Conservation (phyloP, 306 rosid species). For the Fagus crenata region DNA sequence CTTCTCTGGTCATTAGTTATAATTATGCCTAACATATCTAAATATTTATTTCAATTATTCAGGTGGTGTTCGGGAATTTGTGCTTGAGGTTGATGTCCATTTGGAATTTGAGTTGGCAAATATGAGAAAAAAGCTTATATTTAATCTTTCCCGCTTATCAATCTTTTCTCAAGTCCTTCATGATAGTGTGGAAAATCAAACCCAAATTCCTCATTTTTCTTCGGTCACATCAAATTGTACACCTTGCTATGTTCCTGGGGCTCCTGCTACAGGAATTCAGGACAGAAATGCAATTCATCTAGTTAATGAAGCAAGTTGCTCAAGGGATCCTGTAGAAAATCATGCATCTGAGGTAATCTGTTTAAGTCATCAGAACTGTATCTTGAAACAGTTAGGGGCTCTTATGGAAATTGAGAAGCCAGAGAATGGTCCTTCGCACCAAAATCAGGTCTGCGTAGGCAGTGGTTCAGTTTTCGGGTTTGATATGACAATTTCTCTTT, state of each 20-base stretch:
- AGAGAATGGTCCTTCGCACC: constrained; percentile 36
- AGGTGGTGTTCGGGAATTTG: constrained; percentile 70
- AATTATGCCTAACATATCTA: not conserved
- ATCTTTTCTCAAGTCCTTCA: constrained; percentile 56
- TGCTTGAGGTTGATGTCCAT: constrained; percentile 58
- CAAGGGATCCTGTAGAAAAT: constrained; percentile 35
- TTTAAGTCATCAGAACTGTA: constrained; percentile 46
- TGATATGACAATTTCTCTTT: constrained; percentile 65
- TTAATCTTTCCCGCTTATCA: constrained; percentile 64
- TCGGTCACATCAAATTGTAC: constrained; percentile 39
- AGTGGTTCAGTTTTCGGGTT: constrained; percentile 61
- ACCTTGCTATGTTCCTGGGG: constrained; percentile 43
- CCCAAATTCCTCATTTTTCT: constrained; percentile 60
- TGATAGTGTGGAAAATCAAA: constrained; percentile 37
- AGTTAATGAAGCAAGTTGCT: constrained; percentile 54
- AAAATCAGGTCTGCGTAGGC: constrained; percentile 55
- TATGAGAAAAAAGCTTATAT: constrained; percentile 41
- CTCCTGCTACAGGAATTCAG: constrained; percentile 41
- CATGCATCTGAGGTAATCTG: constrained; percentile 32
- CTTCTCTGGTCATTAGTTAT: constrained; percentile 15
- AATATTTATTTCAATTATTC: constrained; percentile 36
- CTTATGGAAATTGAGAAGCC: constrained; percentile 53
- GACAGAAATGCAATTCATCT: constrained; percentile 37
- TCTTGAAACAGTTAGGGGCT: constrained; percentile 61
- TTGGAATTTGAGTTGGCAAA: constrained; percentile 48